Evolutionary conservation across 306 rosid species (phyloP), one percentile per base, ranked within the genome.

Genomic region (Prunus fruticosa): DNA sequence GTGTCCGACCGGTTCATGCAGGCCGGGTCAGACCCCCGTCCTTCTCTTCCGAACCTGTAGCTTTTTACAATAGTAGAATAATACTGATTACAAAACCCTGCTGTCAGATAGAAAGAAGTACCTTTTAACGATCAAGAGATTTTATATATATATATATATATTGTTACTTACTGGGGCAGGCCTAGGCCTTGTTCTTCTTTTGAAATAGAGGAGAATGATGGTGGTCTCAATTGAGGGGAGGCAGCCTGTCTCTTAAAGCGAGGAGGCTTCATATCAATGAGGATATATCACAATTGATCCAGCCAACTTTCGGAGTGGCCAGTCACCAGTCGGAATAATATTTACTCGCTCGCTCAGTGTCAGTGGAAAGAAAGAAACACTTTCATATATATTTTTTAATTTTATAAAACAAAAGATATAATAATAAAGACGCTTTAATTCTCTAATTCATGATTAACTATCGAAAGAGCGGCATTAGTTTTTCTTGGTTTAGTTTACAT

Each of bases 1-100:
- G 81, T 84, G 73, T 81, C 88, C 88, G 82, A 87, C 96, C 92
- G 89, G 86, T 82, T 85, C 97, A 85, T 84, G 90, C 88, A 88
- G 89, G 81, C 91, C 89, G 89, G 89, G 75, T 87, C 89, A 85
- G 85, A 78, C 66, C 77, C 41, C 38, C 23, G 49, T 84, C 34
- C 64, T 38, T 56, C 74, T 47, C 32, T 67, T 50, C 67, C 67
- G 3, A 62, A 38, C 2, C 25, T 81, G 46, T 85, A 69, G 32
- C 85, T 82, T 81, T 34, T 78, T 65, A 3, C 47, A 46, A 11
- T 25, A 34, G 5, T 34, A 34, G 11, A 60, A 23, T 14, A 4
- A 27, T 4, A 60, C 34, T 80, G 32, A 58, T 73, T 53, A 61
- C 77, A 52, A 68, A 74, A 67, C 8, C 62, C 58, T 51, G 70